Evolutionary conservation across 2,329 filamentous ascomycete species (phyloP), one percentile per base, ranked within the genome.

Genomic region (Monosporascus sp.): DNA sequence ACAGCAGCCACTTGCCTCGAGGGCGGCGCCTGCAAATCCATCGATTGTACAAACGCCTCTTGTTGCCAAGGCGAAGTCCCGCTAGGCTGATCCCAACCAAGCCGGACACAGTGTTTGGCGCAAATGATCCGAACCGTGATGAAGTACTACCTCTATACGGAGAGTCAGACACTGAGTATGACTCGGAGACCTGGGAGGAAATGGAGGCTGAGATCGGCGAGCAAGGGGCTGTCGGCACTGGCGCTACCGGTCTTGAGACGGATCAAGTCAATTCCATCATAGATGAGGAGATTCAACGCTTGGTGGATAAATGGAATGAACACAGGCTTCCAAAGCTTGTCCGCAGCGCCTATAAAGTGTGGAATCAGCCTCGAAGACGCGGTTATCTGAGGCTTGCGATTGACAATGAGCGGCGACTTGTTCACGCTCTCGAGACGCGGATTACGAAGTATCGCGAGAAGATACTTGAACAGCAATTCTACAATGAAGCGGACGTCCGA

Each of bases 141-240:
- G 67, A 77, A 22, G 60, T 74, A 9, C 67, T 80, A 7, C 79
- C 81, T 18, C 22, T 72, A 0, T 81, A 78, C 61, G 81, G 81
- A 5, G 80, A 86, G 3, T 86, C 82, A 3, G 67, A 74, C 48
- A 67, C 77, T 8, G 76, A 76, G 31, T 81, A 78, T 56, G 85
- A 88, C 60, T 73, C 78, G 11, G 76, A 81, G 37, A 86, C 81
- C 0, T 79, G 77, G 73, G 70, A 70, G 44, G 86, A 89, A 62
- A 86, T 88, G 9, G 76, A 85, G 46, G 71, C 79, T 31, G 83
- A 86, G 55, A 69, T 72, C 41, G 70, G 73, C 50, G 71, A 74
- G 49, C 57, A 60, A 54, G 54, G 63, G 50, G 24, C 58, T 41
- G 24, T 61, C 38, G 54, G 61, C 18, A 58, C 58, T 56, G 57